Percentiles rank a stretch among this genome's conserved stretches.
Conservation (phyloP, 2,329 filamentous ascomycete species). For the Zasmidium angulare region DNA sequence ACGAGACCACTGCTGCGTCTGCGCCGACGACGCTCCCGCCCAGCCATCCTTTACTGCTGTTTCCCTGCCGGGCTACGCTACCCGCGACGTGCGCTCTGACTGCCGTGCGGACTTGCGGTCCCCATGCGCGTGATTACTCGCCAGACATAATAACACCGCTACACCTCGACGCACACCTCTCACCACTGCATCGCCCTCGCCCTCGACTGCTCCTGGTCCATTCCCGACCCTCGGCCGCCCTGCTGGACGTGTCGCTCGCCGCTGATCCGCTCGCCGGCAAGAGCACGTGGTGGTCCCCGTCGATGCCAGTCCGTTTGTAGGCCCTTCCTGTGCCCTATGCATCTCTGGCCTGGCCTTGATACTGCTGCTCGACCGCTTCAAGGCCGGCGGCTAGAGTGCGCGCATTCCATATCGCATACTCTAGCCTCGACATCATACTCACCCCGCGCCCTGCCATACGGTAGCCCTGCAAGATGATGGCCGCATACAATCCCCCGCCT, state of each 20-base stretch:
- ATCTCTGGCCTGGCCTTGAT: constrained; percentile 24
- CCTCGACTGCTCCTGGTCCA: background rate
- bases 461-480: constrained; percentile 62
- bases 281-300: constrained; percentile 19
- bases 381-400: constrained; percentile 25
- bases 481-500: constrained; percentile 67
- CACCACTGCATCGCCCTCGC: background rate
- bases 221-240: background rate
- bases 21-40: too few species aligned
- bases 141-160: background rate
- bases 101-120: background rate
- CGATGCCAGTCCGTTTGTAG: constrained; percentile 7
- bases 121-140: constrained; percentile 4
- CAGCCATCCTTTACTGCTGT: background rate
- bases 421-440: constrained; percentile 36
- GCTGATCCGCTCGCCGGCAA: constrained; percentile 5
- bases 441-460: constrained; percentile 6
- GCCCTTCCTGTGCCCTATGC: constrained; percentile 26
- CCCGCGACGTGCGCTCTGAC: background rate
- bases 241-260: constrained; percentile 1
- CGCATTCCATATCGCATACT: constrained; percentile 12
- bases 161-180: background rate
- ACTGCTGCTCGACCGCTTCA: constrained; percentile 31
- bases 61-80: background rate
- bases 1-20: too few species aligned